Base-by-base conservation (phyloP, 2,329 filamentous ascomycete species). In the Iodosphaeria phyllophila region DNA sequence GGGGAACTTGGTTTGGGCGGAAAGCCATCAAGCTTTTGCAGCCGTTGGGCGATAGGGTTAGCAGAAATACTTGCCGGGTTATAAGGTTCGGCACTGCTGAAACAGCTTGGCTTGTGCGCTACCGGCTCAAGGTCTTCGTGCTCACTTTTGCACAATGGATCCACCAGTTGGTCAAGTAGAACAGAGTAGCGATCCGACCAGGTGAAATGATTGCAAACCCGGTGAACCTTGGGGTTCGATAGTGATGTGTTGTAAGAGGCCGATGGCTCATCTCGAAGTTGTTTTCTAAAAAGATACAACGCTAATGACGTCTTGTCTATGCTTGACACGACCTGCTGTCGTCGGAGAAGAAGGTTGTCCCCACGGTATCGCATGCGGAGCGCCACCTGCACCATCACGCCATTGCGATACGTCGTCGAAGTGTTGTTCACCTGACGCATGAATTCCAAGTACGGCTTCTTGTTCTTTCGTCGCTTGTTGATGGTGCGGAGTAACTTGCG, bases 401-500 rank as follows among this genome's bases (percentile, higher is more conserved):
- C 36, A 10, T 27, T 32, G 6, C 34, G 28, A 22, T 35, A 39
- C 2, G 13, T 23, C 7, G 38, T 40, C 8, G 22, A 10, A 3
- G 36, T 39, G 26, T 38, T 37, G 19, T 40, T 40, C 2, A 40
- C 34, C 21, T 40, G 36, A 21, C 30, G 31, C 19, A 40, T 24
- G 11, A 40, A 29, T 11, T 31, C 19, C 9, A 28, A 27, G 23
- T 40, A 38, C 9, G 33, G 30, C 6, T 14, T 32, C 7, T 35
- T 35, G 10, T 31, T 34, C 9, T 28, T 30, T 8, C 35, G 32
- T 10, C 28, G 32, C 22, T 40, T 40, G 8, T 33, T 39, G 17
- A 40, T 35, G 26, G 23, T 29, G 13, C 38, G 36, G 11, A 40
- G 27, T 13, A 38, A 18, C 27, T 38, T 39, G 18, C 36, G 31